Percentiles rank a stretch among this genome's conserved stretches.
phyloP scores from a whole-genome alignment of 2,329 filamentous ascomycete genomes.

The Dactylellina sp. region DNA sequence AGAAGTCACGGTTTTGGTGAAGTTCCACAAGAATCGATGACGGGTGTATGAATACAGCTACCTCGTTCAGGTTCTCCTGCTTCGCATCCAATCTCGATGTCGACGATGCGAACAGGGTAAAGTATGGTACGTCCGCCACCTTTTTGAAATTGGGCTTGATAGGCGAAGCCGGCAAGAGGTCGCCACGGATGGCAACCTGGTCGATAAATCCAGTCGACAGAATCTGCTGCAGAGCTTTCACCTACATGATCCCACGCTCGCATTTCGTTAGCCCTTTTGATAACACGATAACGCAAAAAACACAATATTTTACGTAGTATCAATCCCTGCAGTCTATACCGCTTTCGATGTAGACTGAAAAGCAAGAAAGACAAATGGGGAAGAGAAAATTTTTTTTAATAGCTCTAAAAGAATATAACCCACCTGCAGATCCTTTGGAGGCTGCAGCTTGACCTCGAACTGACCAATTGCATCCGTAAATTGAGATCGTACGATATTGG shows the following conservation, averaged over 20 bases:
- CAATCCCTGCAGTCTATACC: slow-evolving; percentile 29
- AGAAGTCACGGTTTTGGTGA: slow-evolving; percentile 75
- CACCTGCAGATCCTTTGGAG: slow-evolving; percentile 73
- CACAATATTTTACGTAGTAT: slow-evolving; percentile 20
- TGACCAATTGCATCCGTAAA: slow-evolving; percentile 72
- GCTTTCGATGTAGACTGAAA: slow-evolving; percentile 29
- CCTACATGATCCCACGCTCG: slow-evolving; percentile 58
- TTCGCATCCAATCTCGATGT: slow-evolving; percentile 64
- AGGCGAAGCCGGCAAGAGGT: slow-evolving; percentile 80
- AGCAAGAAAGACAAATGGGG: background rate
- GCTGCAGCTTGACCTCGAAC: slow-evolving; percentile 70
- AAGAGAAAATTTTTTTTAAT: background rate
- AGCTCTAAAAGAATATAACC: slow-evolving; percentile 13
- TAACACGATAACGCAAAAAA: slow-evolving; percentile 2
- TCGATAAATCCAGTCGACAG: slow-evolving; percentile 93
- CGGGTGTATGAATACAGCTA: slow-evolving; percentile 87
- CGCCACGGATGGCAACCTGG: slow-evolving; percentile 90
- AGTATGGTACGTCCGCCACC: slow-evolving; percentile 86
- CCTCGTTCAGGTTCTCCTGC: slow-evolving; percentile 68
- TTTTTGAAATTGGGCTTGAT: slow-evolving; percentile 62
- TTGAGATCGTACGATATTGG: slow-evolving; percentile 80
- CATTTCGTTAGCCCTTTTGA: slow-evolving; percentile 25
- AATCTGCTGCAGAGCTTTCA: slow-evolving; percentile 88
- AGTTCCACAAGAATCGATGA: slow-evolving; percentile 77
- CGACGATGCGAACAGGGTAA: slow-evolving; percentile 81